phyloP scores from a whole-genome alignment of 805 yeast species.

The Torulaspora franciscae region DNA sequence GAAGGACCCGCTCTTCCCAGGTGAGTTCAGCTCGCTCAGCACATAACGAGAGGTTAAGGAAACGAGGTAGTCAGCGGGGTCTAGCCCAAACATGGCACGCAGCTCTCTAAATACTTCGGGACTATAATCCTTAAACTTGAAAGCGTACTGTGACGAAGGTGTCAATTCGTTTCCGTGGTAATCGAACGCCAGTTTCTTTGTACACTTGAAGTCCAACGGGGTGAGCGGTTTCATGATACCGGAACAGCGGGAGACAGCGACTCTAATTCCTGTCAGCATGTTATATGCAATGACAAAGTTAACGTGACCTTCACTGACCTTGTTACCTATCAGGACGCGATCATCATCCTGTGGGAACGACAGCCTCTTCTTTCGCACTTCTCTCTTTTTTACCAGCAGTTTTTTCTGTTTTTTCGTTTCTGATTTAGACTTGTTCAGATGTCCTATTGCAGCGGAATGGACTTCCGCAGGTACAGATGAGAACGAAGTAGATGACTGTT shows the following conservation, averaged over 20 bases:
- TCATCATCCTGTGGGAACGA: constrained; percentile 47
- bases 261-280: constrained; percentile 95
- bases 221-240: constrained; percentile 72
- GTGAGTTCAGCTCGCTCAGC: constrained; percentile 86
- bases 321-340: constrained; percentile 65
- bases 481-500: constrained; percentile 8
- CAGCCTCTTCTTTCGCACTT: constrained; percentile 40
- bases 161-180: constrained; percentile 81
- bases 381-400: constrained; percentile 43
- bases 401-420: constrained; percentile 51
- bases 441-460: constrained; percentile 5
- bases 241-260: constrained; percentile 88
- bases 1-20: constrained; percentile 95
- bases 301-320: constrained; percentile 87
- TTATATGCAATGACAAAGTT: constrained; percentile 93
- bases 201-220: constrained; percentile 60
- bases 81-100: constrained; percentile 74
- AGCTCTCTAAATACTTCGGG: constrained; percentile 92
- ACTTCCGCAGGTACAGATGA: constrained; percentile 14
- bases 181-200: constrained; percentile 81
- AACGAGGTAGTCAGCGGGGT: constrained; percentile 92
- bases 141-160: constrained; percentile 91
- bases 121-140: constrained; percentile 92
- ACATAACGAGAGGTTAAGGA: constrained; percentile 91
- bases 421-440: constrained; percentile 35